Evolutionary conservation across 2,329 filamentous ascomycete species (phyloP).

Genomic region (Pestalotiopsis sp.): DNA sequence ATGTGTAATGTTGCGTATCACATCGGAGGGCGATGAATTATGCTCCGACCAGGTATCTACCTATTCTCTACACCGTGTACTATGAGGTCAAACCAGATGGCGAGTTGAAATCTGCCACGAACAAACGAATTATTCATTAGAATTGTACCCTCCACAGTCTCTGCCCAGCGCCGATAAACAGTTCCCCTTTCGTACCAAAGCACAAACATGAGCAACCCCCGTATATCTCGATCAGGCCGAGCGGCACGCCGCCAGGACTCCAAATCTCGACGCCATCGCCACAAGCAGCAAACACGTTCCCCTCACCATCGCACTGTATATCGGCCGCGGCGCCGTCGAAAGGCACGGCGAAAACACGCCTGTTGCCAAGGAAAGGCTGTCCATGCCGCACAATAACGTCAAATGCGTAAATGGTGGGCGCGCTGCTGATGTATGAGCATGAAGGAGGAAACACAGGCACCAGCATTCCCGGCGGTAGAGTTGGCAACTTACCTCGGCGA

Average conservation of each 20-base stretch:
- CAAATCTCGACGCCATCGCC: slow-evolving; percentile 54
- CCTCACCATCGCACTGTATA: slow-evolving; percentile 42
- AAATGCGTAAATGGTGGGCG: slow-evolving; percentile 48
- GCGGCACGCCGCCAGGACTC: slow-evolving; percentile 42
- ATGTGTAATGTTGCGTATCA: no score
- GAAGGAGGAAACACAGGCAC: no score
- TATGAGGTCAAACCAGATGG: not conserved
- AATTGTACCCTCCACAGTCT: slow-evolving; percentile 46
- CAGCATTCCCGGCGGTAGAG: no score
- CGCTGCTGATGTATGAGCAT: slow-evolving; percentile 19
- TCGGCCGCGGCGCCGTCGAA: slow-evolving; percentile 46
- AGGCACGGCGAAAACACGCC: slow-evolving; percentile 54
- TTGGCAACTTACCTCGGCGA: not conserved
- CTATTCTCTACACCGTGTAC: not conserved
- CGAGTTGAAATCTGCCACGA: not conserved
- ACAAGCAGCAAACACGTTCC: slow-evolving; percentile 50
- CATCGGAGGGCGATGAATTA: no score
- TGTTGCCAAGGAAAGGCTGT: slow-evolving; percentile 47
- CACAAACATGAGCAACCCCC: slow-evolving; percentile 47
- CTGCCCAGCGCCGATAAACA: slow-evolving; percentile 51
- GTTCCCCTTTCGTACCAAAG: slow-evolving; percentile 42
- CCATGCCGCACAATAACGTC: slow-evolving; percentile 41
- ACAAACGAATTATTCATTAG: not conserved
- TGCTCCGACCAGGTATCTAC: not conserved
- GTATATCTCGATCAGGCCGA: slow-evolving; percentile 42